A percentile compares a stretch with the other conserved stretches of the same genome.
These are phyloP conservation scores for Trypanosoma rangeli DNA, from an alignment of 208 protist species.

Conservation along the genomic window DNA sequence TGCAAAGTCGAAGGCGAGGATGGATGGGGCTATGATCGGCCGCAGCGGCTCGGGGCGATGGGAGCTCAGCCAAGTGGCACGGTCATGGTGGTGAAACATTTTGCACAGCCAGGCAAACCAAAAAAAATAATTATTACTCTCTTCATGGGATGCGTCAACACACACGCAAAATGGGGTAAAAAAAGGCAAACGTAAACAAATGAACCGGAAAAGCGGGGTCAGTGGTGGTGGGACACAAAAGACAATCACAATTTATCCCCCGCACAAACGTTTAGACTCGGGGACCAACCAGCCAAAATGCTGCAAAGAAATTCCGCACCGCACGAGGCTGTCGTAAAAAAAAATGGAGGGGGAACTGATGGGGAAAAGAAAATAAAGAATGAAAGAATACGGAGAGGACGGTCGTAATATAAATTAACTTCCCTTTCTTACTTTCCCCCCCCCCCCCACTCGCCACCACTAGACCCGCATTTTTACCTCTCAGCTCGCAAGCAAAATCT, in stretches of 20 bases:
- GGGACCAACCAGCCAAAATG: neutral
- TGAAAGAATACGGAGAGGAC: neutral
- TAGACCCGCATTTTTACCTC: neutral
- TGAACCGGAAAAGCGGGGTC: too few relatives aligned
- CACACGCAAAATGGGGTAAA: neutral
- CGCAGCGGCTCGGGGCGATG: constrained; percentile 39
- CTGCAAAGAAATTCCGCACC: neutral
- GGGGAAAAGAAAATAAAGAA: neutral
- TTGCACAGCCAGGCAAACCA: neutral
- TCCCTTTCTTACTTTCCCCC: neutral
- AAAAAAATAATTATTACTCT: neutral
- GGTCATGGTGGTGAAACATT: constrained; percentile 57
- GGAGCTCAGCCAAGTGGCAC: constrained; percentile 58
- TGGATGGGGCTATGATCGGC: constrained; percentile 88
- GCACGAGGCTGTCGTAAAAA: neutral
- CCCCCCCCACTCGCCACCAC: neutral
- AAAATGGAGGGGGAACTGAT: neutral
- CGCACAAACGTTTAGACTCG: neutral
- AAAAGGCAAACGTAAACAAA: neutral
- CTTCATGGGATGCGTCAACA: neutral
- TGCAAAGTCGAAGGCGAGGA: constrained; percentile 91
- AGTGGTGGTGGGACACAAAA: too few relatives aligned
- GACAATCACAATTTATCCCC: neutral
- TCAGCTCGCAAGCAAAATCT: constrained; percentile 33
- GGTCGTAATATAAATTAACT: neutral